Base-by-base conservation (phyloP, 208 protist species). In the Entamoeba dispar region DNA sequence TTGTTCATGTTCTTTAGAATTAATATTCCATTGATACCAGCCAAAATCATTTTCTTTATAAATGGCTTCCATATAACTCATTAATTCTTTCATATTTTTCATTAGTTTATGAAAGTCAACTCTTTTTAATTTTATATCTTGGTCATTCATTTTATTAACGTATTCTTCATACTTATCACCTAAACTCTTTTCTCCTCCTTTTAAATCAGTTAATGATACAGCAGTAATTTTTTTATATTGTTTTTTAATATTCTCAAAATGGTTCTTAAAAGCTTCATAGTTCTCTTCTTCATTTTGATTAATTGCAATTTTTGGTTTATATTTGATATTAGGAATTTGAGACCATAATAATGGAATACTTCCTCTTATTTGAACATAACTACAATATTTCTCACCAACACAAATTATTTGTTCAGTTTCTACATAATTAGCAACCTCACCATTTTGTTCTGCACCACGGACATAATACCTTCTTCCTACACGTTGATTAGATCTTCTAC, bases 261-360 rank as follows among this genome's bases (percentile, higher is more conserved):
- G 52, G 3, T 73, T 86, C 8, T 34, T 22, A 22, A 77, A 38
- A 10, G 27, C 61, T 47, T 91, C 27, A 43, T 50, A 69, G 10
- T 51, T 69, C 8, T 27, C 27, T 1, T n/a, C 17, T 27, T 93
- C 50, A 57, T 91, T 12, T 73, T 73, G 12, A 14, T 3, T 49
- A 55, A 93, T 69, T 10, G n/a, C 31, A 92, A 94, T 91, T 52
- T 27, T 19, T 22, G 93, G 93, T 34, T 92, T 94, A 22, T 47
- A 34, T 49, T 31, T 49, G 1, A 94, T 22, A 50, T 94, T 91
- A 34, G 91, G n/a, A 22, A 22, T 19, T 94, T 96, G 96, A 49
- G 93, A 91, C 96, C 96, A 96, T 49, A 94, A 95, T n/a, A 96
- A 38, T n/a, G 95, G 95, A n/a, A 96, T 94, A 12, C 93, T 94